Percentiles rank a stretch among this genome's conserved stretches.
Conservation (phyloP, 2,329 filamentous ascomycete species). For the Monilinia laxa region DNA sequence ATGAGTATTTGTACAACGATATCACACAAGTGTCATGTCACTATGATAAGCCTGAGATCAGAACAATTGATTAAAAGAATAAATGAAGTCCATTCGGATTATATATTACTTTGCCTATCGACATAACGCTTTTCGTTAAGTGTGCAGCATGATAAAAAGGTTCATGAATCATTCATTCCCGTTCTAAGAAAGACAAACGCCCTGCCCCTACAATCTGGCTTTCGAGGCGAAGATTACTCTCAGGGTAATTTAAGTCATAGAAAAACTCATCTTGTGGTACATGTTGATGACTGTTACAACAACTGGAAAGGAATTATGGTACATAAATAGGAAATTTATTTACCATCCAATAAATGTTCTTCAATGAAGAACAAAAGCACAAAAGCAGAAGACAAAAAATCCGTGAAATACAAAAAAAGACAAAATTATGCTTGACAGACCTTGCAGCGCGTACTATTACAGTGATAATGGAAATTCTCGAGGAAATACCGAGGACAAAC, state of each 20-base stretch:
- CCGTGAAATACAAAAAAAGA: conserved; percentile 3
- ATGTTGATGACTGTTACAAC: conserved; percentile 5
- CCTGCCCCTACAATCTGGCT: conserved; percentile 10
- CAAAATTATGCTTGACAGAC: conserved; percentile 14
- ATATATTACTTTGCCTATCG: conserved; percentile 8
- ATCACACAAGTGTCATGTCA: not conserved
- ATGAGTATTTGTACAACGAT: not conserved
- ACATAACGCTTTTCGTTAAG: conserved; percentile 10
- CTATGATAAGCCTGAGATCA: not conserved
- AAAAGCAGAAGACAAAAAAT: not conserved
- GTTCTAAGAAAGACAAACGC: not conserved
- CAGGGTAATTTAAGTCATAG: not conserved
- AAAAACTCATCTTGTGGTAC: conserved; percentile 7
- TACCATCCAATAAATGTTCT: conserved; percentile 13
- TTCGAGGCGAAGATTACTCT: not conserved
- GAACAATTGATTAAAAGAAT: not conserved
- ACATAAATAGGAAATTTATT: conserved; percentile 5
- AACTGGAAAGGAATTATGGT: not conserved
- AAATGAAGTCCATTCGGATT: not conserved
- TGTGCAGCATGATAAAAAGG: not conserved
- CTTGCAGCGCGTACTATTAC: conserved; percentile 14
- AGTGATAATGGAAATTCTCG: not conserved
- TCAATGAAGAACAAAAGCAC: conserved; percentile 6
- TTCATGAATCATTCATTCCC: conserved; percentile 7
- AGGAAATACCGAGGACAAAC: not conserved